phyloP scores from a whole-genome alignment of 2,329 filamentous ascomycete species.

The Trichoderma sp. region DNA sequence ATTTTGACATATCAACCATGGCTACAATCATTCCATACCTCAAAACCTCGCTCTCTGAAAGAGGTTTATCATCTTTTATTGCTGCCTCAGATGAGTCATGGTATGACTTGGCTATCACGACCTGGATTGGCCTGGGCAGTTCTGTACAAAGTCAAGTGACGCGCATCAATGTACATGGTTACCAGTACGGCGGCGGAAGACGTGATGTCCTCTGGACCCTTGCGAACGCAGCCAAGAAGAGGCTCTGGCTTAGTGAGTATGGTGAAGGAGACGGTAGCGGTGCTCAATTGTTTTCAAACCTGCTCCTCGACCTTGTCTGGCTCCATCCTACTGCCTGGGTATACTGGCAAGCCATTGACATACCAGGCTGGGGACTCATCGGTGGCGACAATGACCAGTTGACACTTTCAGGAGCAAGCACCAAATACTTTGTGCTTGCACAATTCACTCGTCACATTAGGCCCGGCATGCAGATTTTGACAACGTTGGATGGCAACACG shows the following conservation, averaged over 20 bases:
- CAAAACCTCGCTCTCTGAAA: background rate
- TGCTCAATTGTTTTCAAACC: background rate
- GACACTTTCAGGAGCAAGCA: slow-evolving; percentile 9
- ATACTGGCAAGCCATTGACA: slow-evolving; percentile 15
- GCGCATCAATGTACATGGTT: slow-evolving; percentile 15
- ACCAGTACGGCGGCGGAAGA: background rate
- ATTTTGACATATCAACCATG: slow-evolving; percentile 13
- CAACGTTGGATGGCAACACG: slow-evolving; percentile 6
- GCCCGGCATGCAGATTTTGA: slow-evolving; percentile 10
- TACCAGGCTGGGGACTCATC: slow-evolving; percentile 9
- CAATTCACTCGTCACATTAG: slow-evolving; percentile 11
- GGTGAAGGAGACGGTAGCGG: background rate
- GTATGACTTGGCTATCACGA: slow-evolving; percentile 6
- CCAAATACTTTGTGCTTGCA: slow-evolving; percentile 12
- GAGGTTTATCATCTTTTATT: slow-evolving; percentile 9
- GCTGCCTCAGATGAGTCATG: slow-evolving; percentile 3
- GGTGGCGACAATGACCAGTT: slow-evolving; percentile 5
- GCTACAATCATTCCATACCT: slow-evolving; percentile 1
- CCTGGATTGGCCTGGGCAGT: background rate
- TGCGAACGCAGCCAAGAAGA: background rate
- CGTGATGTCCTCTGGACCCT: slow-evolving; percentile 6
- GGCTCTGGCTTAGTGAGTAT: slow-evolving; percentile 1
- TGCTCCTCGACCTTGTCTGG: slow-evolving; percentile 11
- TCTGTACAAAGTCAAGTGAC: background rate
- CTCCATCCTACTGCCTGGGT: slow-evolving; percentile 18